A percentile compares a stretch with the other conserved stretches of the same genome.
These are phyloP conservation scores for Naganishia sp. DNA, from an alignment of 1,284 basidiomycete species.

Conservation along the genomic window DNA sequence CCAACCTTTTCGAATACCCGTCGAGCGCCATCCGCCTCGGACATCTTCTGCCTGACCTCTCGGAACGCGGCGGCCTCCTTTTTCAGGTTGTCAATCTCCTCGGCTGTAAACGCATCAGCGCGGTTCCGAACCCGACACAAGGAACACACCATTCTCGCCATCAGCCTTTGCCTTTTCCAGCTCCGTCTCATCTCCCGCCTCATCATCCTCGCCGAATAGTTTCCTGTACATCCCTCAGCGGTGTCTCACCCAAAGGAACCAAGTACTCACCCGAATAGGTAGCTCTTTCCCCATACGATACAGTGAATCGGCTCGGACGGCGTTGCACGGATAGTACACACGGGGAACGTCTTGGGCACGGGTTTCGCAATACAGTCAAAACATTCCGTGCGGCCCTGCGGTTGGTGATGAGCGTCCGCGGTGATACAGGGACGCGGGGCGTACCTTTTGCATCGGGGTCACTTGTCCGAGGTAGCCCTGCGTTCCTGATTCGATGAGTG, in stretches of 20 bases:
- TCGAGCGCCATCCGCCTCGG: slow-evolving; percentile 63
- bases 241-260: neutral
- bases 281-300: slow-evolving; percentile 98
- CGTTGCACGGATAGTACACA: slow-evolving; percentile 97
- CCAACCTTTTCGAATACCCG: slow-evolving; percentile 81
- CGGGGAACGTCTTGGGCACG: slow-evolving; percentile 90
- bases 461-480: slow-evolving; percentile 86
- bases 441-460: slow-evolving; percentile 59
- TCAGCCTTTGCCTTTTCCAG: slow-evolving; percentile 59
- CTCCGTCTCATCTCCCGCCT: slow-evolving; percentile 53
- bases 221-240: slow-evolving; percentile 61
- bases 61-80: slow-evolving; percentile 88
- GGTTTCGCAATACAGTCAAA: slow-evolving; percentile 90
- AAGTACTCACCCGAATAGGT: slow-evolving; percentile 81
- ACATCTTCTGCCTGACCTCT: slow-evolving; percentile 63
- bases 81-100: slow-evolving; percentile 85
- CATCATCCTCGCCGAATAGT: slow-evolving; percentile 86
- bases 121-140: neutral
- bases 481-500: slow-evolving; percentile 94
- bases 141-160: slow-evolving; percentile 70
- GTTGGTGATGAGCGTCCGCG: neutral
- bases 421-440: neutral
- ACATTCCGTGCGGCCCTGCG: slow-evolving; percentile 79
- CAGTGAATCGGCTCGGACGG: slow-evolving; percentile 98
- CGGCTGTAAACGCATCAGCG: slow-evolving; percentile 58